Percentiles rank a stretch among this genome's conserved stretches.
Conservation (phyloP, 371 early-diverging fungal species). For the Ecytonucleospora hepatopenaei region DNA sequence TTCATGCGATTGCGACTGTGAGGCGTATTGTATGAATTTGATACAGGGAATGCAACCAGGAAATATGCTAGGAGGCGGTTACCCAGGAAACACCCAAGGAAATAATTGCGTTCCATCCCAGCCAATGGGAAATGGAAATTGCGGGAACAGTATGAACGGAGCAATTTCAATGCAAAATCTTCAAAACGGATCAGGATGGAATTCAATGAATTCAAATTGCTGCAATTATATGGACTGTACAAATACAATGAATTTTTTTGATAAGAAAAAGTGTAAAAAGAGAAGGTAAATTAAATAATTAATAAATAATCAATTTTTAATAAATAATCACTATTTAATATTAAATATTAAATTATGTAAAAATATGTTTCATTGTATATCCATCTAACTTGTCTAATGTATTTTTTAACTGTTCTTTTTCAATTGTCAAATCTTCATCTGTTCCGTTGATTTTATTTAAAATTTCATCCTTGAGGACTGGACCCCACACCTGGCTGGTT, state of each 20-base stretch:
- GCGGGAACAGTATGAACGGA: not conserved
- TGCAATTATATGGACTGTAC: not conserved
- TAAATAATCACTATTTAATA: no score
- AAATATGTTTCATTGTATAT: not conserved
- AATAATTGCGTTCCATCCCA: not conserved
- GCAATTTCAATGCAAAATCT: not conserved
- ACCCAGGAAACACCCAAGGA: not conserved
- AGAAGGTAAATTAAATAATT: not conserved
- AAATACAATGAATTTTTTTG: not conserved
- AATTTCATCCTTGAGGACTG: not conserved
- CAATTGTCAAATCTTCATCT: not conserved
- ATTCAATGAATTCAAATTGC: not conserved
- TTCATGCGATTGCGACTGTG: no score
- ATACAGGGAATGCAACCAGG: slow-evolving; percentile 2
- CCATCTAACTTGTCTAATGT: not conserved
- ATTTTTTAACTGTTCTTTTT: not conserved
- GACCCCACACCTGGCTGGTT: not conserved
- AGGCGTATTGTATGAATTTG: no score
- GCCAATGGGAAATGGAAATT: not conserved
- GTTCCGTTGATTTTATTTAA: not conserved
- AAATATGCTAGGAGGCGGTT: not conserved
- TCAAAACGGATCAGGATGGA: not conserved
- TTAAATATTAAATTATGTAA: not conserved
- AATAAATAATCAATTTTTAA: no score
- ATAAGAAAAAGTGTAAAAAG: not conserved